These are phyloP conservation scores for Solanum pimpinellifolium DNA, from an alignment of 257 asterid genomes.

Conservation along the genomic window DNA sequence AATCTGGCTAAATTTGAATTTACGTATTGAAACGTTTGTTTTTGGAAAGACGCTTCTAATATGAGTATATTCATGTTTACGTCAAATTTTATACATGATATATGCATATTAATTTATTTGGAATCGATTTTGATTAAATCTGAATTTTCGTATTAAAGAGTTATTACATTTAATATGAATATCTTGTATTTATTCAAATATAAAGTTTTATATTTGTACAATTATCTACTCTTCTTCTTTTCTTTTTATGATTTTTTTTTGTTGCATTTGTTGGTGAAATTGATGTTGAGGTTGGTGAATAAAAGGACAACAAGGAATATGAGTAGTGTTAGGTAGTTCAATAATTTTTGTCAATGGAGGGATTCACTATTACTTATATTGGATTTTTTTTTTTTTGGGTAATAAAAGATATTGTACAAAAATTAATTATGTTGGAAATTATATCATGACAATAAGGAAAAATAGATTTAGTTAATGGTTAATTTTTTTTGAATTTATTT, in stretches of 20 bases:
- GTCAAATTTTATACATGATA: not conserved
- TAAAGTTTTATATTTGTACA: no score
- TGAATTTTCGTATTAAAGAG: not conserved
- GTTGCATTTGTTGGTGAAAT: not conserved
- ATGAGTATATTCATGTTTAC: no score
- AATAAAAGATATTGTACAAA: not conserved
- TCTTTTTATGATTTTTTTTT: not conserved
- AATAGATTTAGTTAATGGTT: not conserved
- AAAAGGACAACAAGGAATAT: not conserved
- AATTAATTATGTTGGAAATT: not conserved
- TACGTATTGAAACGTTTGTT: no score
- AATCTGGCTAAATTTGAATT: no score
- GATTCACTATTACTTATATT: no score
- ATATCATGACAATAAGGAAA: not conserved
- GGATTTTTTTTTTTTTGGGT: not conserved
- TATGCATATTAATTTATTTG: no score
- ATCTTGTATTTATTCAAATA: not conserved
- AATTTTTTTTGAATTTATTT: not conserved
- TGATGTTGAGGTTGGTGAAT: not conserved
- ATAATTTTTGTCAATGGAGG: not conserved
- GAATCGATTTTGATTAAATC: no score
- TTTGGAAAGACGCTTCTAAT: no score
- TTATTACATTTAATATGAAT: not conserved
- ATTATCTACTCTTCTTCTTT: not conserved
- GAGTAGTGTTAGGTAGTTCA: not conserved